Percentiles rank a stretch among this genome's conserved stretches.
phyloP scores from a whole-genome alignment of 1,284 basidiomycete species.

The Cutaneotrichosporon cutaneum region DNA sequence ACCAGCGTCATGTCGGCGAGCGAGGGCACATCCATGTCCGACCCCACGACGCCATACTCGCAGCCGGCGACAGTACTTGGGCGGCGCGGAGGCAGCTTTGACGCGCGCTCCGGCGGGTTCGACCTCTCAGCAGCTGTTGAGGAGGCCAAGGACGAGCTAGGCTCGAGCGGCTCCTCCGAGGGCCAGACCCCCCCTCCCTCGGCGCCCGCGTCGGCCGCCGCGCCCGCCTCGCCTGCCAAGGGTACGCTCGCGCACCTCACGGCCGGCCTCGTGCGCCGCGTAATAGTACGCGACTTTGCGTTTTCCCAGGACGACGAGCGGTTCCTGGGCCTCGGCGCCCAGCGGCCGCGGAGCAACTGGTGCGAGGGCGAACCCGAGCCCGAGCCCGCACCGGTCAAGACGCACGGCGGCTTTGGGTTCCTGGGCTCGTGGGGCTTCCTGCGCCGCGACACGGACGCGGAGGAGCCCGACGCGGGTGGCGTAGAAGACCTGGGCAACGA shows the following conservation, averaged over 20 bases:
- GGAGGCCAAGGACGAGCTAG: slow-evolving; percentile 8
- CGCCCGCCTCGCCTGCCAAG: neutral
- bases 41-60: neutral
- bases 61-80: neutral
- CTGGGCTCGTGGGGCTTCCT: slow-evolving; percentile 32
- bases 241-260: neutral
- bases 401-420: slow-evolving; percentile 25
- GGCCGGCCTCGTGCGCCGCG: slow-evolving; percentile 19
- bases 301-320: slow-evolving; percentile 38
- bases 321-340: slow-evolving; percentile 30
- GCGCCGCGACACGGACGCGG: slow-evolving; percentile 6
- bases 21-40: neutral
- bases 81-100: slow-evolving; percentile 2
- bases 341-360: slow-evolving; percentile 23
- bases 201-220: neutral
- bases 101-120: neutral
- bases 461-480: slow-evolving; percentile 18
- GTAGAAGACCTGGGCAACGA: slow-evolving; percentile 18
- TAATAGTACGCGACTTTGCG: slow-evolving; percentile 46
- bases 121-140: neutral
- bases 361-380: slow-evolving; percentile 25
- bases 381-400: slow-evolving; percentile 10
- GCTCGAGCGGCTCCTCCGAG: neutral
- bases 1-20: slow-evolving; percentile 2
- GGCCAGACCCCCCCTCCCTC: neutral